Base-by-base conservation (phyloP, 768 basidiomycete species). In the Termitomyces sp. region DNA sequence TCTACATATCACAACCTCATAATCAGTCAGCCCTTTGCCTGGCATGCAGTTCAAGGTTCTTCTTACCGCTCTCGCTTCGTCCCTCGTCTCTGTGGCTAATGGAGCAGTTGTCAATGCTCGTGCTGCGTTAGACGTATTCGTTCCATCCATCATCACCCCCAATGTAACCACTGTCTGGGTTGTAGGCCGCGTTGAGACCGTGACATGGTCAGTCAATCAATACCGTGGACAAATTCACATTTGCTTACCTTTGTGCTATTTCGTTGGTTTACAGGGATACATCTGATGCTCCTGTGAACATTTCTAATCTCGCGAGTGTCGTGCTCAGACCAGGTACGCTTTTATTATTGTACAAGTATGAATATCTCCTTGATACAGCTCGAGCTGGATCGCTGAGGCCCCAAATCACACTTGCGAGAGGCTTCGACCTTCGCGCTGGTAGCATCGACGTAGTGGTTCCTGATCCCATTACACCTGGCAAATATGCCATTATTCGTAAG, bases 271-370 rank as follows among this genome's bases (percentile, higher is more conserved):
- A 52, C 9, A 80, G 78, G 79, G 74, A 77, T 57, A 72, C 73
- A 1, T 67, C 75, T 23, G 62, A 75, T 52, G 70, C 74, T 1
- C 79, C 80, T 1, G 59, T 30, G 6, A 62, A 71, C 16, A 77
- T 79, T 58, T 78, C 79, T 32, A 80, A 80, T 65, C 61, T 61
- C 26, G 69, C 68, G 20, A 63, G 62, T 30, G 70, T 75, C 44
- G 55, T 64, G 18, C 63, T 75, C 59, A 66, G 71, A 55, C 48
- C 65, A 23, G 66, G 75, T 76, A 64, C 54, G 72, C 32, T 40
- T 40, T 16, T 30, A 35, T n/a, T 9, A 16, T 23, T 20, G 23
- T 2, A 23, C 5, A 43, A 10, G 8, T 14, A 20, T n/a, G 28
- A 36, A 51, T 3, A 6, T 4, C 23, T 20, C 4, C 28, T 49